Conservation (phyloP, 768 basidiomycete genomes). For the Boletus vermiculosoides region DNA sequence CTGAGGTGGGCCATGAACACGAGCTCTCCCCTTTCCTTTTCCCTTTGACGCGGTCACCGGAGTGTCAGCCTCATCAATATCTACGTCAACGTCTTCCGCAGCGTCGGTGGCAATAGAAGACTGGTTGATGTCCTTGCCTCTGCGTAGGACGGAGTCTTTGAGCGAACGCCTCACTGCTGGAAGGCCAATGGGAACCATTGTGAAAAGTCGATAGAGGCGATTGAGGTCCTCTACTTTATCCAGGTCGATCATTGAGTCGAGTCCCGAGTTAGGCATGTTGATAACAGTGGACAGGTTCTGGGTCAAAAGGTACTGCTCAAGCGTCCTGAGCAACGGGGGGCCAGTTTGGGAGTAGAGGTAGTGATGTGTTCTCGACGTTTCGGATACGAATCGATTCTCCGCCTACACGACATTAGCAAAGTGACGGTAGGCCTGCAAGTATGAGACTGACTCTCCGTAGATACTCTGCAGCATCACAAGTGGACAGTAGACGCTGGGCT, state of each 20-base stretch:
- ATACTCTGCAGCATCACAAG: conserved; percentile 81
- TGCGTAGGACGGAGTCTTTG: conserved; percentile 64
- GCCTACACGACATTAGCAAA: conserved; percentile 47
- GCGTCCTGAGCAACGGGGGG: conserved; percentile 63
- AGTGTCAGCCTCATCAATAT: conserved; percentile 36
- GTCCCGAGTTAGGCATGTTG: conserved; percentile 76
- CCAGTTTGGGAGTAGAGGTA: conserved; percentile 81
- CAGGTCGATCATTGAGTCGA: conserved; percentile 83
- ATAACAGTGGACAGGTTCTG: conserved; percentile 76
- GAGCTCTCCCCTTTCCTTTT: conserved; percentile 58
- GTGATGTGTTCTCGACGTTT: conserved; percentile 80
- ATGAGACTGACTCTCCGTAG: conserved; percentile 61
- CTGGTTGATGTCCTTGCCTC: conserved; percentile 82
- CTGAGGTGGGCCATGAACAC: conserved; percentile 39
- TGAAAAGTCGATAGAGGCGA: conserved; percentile 76
- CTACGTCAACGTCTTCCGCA: conserved; percentile 35
- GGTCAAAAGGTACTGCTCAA: conserved; percentile 75
- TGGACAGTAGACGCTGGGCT: conserved; percentile 64
- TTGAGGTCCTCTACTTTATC: conserved; percentile 74
- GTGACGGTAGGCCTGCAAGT: neutral
- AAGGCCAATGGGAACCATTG: conserved; percentile 64
- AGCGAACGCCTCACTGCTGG: conserved; percentile 61
- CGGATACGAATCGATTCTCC: conserved; percentile 76
- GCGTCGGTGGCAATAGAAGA: conserved; percentile 44
- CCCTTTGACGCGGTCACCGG: conserved; percentile 38